Base-by-base conservation (phyloP, 805 yeast species). In the Lipomyces yamadae region DNA sequence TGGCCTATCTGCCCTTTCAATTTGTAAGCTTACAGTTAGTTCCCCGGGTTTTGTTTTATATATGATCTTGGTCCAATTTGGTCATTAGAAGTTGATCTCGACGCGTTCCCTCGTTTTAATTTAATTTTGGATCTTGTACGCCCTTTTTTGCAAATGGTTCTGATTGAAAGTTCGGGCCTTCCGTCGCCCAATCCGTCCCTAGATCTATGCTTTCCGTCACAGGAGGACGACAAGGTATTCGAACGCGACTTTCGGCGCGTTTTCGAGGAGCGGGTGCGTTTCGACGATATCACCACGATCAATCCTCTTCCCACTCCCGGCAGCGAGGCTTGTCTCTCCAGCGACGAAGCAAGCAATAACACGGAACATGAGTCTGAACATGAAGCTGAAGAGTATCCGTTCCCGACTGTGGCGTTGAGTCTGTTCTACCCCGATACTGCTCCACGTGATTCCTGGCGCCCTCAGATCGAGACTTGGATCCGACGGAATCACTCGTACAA, bases 391-490 rank as follows among this genome's bases (percentile, higher is more conserved):
- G 70, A 62, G 56, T 65, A 61, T 39, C 70, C 69, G 10, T 65
- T 70, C 58, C 71, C 71, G 4, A 42, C 48, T 24, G 54, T 62
- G 34, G 62, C 52, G 24, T 33, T 61, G 55, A 55, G 64, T 34
- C 68, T 78, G 60, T 70, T 78, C 60, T 78, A 75, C 62, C 77
- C 81, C 33, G 81, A 78, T 68, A 78, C 80, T 15, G 80, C 80
- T 3, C 80, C 80, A 2, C 68, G 79, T 29, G 69, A 74, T 29
- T 72, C 75, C 11, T 78, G 80, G 80, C 65, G 79, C 45, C 78
- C 78, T 2, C 80, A 77, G 70, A 56, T 78, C 61, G 78, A 76
- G 65, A 65, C 74, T n/a, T 77, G 80, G 80, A 72, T 77, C 70
- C 73, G 75, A 57, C 72, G 75, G 56, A 72, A 73, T 65, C 76